Evolutionary conservation across 768 basidiomycete genomes (phyloP).

Genomic region (Auricularia cornea): DNA sequence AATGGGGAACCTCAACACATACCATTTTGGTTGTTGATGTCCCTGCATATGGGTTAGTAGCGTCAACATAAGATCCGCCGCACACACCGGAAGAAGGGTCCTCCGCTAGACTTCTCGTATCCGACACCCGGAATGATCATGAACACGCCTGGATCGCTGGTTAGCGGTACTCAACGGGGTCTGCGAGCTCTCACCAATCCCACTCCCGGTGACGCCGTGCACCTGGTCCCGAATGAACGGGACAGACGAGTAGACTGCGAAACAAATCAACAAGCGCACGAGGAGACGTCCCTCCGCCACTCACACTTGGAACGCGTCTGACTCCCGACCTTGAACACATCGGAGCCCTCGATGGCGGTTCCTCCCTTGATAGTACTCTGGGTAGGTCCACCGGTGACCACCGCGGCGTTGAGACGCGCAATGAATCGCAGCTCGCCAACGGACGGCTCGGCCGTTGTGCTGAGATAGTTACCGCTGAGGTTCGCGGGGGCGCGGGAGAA

Average conservation of each 20-base stretch:
- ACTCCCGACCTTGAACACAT: slow-evolving; percentile 36
- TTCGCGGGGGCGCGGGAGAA: neutral
- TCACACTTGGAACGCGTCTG: slow-evolving; percentile 41
- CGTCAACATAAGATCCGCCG: neutral
- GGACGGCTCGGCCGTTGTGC: slow-evolving; percentile 35
- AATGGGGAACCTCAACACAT: too few relatives aligned
- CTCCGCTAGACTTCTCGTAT: slow-evolving; percentile 41
- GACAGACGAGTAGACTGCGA: slow-evolving; percentile 15
- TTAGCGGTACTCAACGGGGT: neutral
- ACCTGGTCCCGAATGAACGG: slow-evolving; percentile 45
- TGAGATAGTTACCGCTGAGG: neutral
- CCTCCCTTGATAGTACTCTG: slow-evolving; percentile 34
- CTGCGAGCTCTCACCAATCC: slow-evolving; percentile 26
- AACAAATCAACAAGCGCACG: too few relatives aligned
- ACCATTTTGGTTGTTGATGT: slow-evolving; percentile 40
- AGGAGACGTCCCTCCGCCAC: too few relatives aligned
- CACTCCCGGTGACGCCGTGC: slow-evolving; percentile 39
- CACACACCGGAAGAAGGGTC: slow-evolving; percentile 40
- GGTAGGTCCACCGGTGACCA: slow-evolving; percentile 32
- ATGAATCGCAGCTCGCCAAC: slow-evolving; percentile 44
- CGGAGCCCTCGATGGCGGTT: slow-evolving; percentile 39
- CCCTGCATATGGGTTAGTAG: slow-evolving; percentile 13
- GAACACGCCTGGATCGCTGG: slow-evolving; percentile 8
- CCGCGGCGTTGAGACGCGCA: slow-evolving; percentile 35
- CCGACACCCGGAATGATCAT: slow-evolving; percentile 38